Conservation (phyloP, 164 flowering plant genomes). For the Santalum album region DNA sequence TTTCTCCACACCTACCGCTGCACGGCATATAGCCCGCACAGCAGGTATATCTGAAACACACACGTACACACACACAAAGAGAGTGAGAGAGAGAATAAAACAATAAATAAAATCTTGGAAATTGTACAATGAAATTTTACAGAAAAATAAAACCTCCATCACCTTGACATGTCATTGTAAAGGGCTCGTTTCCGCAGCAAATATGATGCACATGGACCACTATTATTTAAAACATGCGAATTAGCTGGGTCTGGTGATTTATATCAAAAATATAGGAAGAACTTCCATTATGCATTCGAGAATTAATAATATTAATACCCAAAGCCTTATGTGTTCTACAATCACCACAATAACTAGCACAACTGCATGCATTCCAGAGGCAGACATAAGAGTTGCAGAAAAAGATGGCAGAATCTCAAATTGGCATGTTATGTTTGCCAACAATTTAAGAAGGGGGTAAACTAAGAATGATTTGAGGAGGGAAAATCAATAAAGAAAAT, state of each 20-base stretch:
- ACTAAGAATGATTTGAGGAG: too few species aligned
- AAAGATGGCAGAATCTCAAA: too few species aligned
- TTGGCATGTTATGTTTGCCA: too few species aligned
- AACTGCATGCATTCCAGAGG: too few species aligned
- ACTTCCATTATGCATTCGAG: too few species aligned
- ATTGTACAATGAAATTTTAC: neutral
- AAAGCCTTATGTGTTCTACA: too few species aligned
- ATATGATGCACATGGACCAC: constrained; percentile 95
- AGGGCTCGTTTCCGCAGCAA: constrained; percentile 91
- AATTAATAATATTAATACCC: too few species aligned
- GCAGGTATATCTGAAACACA: constrained; percentile 37
- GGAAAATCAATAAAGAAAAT: too few species aligned
- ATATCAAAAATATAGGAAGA: too few species aligned
- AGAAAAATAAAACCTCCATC: constrained; percentile 8
- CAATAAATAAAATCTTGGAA: neutral
- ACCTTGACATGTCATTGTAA: constrained; percentile 95
- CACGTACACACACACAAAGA: neutral
- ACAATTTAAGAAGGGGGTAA: too few species aligned
- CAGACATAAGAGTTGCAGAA: too few species aligned
- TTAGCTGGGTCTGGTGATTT: neutral
- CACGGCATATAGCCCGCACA: constrained; percentile 67
- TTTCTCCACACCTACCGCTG: constrained; percentile 61
- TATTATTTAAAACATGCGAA: constrained; percentile 10
- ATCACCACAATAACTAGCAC: too few species aligned
- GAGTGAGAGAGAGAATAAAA: neutral